Evolutionary conservation across 108 stramenopile species (phyloP).

Genomic region (Discostella stelligeroides): DNA sequence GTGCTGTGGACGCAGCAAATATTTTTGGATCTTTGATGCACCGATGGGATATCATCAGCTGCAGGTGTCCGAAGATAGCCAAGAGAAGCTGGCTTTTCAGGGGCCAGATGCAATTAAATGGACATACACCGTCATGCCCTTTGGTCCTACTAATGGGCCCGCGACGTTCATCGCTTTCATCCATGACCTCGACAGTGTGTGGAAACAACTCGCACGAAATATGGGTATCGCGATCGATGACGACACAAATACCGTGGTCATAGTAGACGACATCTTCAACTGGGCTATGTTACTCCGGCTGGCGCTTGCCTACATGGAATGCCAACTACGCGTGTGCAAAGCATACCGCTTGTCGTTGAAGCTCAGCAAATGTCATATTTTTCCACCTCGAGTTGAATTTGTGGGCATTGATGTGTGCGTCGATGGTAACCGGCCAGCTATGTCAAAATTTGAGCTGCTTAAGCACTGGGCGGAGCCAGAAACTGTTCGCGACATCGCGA

Average conservation of each 20-base stretch:
- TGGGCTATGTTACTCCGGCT: not conserved
- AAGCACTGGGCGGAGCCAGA: not conserved
- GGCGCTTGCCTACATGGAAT: too few relatives aligned
- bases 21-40: not conserved
- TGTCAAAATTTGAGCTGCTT: not conserved
- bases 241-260: too few relatives aligned
- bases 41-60: not conserved
- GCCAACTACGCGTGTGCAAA: too few relatives aligned
- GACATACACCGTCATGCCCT: slow-evolving; percentile 9
- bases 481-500: not conserved
- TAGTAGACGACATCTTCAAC: slow-evolving; percentile 8
- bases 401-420: not conserved
- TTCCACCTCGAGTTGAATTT: not conserved
- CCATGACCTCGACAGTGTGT: slow-evolving; percentile 1
- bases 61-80: not conserved
- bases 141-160: slow-evolving; percentile 1
- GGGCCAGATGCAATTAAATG: too few relatives aligned
- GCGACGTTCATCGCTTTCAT: too few relatives aligned
- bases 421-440: too few relatives aligned
- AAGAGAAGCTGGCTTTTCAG: too few relatives aligned
- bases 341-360: too few relatives aligned
- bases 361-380: not conserved
- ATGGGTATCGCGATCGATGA: not conserved
- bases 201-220: not conserved
- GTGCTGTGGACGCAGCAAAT: not conserved